These are phyloP conservation scores for Hymenoscyphus occultus DNA, from an alignment of 2,329 filamentous ascomycete species.

Conservation along the genomic window DNA sequence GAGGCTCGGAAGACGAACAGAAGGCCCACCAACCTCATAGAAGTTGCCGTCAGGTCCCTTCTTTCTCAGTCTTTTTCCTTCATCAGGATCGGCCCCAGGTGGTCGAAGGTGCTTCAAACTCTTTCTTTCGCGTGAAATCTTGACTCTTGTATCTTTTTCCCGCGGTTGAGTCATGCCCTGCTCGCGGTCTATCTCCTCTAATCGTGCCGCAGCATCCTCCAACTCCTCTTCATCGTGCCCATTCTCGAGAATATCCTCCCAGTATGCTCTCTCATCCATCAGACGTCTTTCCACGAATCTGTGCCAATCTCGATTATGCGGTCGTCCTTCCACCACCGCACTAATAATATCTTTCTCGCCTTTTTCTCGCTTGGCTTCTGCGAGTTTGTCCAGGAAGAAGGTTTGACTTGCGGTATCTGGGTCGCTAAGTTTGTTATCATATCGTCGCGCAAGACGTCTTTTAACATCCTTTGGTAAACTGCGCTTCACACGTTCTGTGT, in stretches of 20 bases:
- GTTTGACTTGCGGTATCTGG: constrained; percentile 42
- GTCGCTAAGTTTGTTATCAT: constrained; percentile 30
- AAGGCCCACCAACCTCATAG: neutral
- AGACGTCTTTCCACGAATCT: constrained; percentile 19
- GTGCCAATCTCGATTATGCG: constrained; percentile 27
- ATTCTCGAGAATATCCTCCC: constrained; percentile 21
- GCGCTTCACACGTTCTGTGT: constrained; percentile 43
- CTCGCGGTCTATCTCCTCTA: constrained; percentile 11
- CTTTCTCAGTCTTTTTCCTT: neutral
- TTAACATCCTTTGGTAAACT: neutral
- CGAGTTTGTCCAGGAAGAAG: constrained; percentile 62
- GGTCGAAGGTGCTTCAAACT: neutral
- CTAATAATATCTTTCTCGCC: constrained; percentile 66
- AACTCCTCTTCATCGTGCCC: neutral
- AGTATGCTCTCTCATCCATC: constrained; percentile 19
- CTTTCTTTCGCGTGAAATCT: neutral
- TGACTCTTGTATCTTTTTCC: neutral
- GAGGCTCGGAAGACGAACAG: neutral
- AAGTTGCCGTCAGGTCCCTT: constrained; percentile 1
- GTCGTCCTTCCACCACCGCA: constrained; percentile 46
- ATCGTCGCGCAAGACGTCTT: constrained; percentile 4
- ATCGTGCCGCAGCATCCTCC: neutral
- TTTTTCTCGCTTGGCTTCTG: constrained; percentile 59
- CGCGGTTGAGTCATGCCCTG: neutral
- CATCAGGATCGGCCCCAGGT: neutral